Evolutionary conservation across 2,329 filamentous ascomycete species (phyloP).

Genomic region (Epichloe brachyelytri): DNA sequence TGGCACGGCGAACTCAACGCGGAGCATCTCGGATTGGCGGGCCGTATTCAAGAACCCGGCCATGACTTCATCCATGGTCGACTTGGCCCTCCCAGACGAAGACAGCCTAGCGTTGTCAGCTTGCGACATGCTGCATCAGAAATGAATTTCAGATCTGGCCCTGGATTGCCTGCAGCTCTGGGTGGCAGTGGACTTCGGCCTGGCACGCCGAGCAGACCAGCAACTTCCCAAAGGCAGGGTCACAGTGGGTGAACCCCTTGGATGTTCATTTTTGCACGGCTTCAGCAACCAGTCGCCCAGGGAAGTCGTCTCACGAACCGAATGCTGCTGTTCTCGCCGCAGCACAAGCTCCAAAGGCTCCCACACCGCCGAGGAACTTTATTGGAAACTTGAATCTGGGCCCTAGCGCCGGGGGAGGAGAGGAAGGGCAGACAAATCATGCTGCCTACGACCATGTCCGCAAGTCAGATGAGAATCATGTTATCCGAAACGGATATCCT

Average conservation of each 20-base stretch:
- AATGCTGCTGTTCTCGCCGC: background rate
- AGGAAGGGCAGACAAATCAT: background rate
- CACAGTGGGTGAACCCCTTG: constrained; percentile 34
- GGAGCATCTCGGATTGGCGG: constrained; percentile 16
- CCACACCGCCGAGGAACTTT: constrained; percentile 21
- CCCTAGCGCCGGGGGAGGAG: constrained; percentile 6
- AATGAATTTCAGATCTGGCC: constrained; percentile 19
- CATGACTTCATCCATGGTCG: constrained; percentile 31
- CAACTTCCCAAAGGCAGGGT: constrained; percentile 22
- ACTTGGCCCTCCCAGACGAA: constrained; percentile 23
- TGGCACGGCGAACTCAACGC: constrained; percentile 26
- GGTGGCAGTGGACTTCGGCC: constrained; percentile 18
- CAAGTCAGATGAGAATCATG: background rate
- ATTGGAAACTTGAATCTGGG: constrained; percentile 29
- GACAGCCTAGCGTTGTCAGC: constrained; percentile 14
- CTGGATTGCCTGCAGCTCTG: constrained; percentile 20
- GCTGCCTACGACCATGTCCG: background rate
- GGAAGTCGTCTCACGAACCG: background rate
- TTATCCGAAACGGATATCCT: constrained; percentile 16
- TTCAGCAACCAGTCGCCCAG: constrained; percentile 7
- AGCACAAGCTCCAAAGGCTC: background rate
- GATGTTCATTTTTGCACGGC: constrained; percentile 30
- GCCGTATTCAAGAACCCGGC: constrained; percentile 24
- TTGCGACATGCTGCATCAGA: constrained; percentile 26
- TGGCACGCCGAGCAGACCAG: constrained; percentile 11